phyloP scores from a whole-genome alignment of 192 early-diverging fungal genomes.

The Dissophora globulifera region DNA sequence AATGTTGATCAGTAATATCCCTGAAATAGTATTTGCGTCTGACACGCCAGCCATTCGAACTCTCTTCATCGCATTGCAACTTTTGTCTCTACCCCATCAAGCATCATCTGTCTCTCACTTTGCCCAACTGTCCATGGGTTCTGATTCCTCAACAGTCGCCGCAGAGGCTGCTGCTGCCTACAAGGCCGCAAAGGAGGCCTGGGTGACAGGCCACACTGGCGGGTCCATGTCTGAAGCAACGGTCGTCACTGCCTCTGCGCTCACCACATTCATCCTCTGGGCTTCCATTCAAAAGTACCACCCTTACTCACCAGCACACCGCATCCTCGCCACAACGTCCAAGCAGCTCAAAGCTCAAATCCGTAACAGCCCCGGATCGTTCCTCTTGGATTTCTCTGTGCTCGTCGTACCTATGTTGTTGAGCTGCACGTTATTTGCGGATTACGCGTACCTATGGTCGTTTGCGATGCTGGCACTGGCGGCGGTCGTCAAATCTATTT shows the following conservation, averaged over 20 bases:
- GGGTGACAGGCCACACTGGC: slow-evolving; percentile 65
- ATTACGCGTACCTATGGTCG: slow-evolving; percentile 46
- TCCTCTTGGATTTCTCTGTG: slow-evolving; percentile 22
- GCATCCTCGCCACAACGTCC: slow-evolving; percentile 8
- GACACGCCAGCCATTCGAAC: too few relatives aligned
- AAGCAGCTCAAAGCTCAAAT: slow-evolving; percentile 24
- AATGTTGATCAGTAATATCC: too few relatives aligned
- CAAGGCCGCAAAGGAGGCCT: slow-evolving; percentile 64
- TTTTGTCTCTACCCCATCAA: too few relatives aligned
- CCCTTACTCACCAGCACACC: slow-evolving; percentile 33
- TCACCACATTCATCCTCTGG: slow-evolving; percentile 56
- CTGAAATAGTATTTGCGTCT: too few relatives aligned
- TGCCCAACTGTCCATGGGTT: slow-evolving; percentile 8
- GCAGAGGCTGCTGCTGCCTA: slow-evolving; percentile 51
- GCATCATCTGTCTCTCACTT: too few relatives aligned
- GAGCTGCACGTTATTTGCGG: slow-evolving; percentile 37
- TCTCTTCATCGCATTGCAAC: too few relatives aligned
- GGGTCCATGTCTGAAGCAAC: slow-evolving; percentile 62
- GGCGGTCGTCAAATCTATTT: slow-evolving; percentile 19
- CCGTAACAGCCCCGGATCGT: slow-evolving; percentile 21
- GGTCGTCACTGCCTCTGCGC: slow-evolving; percentile 50
- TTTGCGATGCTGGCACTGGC: slow-evolving; percentile 30
- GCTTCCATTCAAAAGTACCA: slow-evolving; percentile 52
- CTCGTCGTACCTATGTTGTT: slow-evolving; percentile 38
- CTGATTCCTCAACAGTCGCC: slow-evolving; percentile 12